Base-by-base conservation (phyloP, 2,329 filamentous ascomycete genomes). In the Mycogone perniciosa region DNA sequence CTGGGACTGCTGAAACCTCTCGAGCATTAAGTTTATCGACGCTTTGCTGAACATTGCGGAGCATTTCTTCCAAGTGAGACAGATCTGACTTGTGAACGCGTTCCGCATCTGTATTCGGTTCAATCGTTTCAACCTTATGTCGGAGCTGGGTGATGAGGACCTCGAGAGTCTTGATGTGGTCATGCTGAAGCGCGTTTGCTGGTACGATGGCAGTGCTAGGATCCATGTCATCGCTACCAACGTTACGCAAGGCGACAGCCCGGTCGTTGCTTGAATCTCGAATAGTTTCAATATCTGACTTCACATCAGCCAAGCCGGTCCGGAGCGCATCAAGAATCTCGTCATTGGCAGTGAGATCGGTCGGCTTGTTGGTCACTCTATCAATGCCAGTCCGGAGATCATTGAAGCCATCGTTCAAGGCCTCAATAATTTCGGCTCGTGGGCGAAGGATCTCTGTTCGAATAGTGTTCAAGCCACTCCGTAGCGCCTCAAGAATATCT, bases 271-370 rank as follows among this genome's bases (percentile, higher is more conserved):
- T 70, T 39, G 68, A 70, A 27, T 85, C 81, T n/a, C 87, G 86
- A 37, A 96, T 75, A 20, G 77, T 76, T 51, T 90, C 86, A 56
- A 96, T 88, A 44, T 96, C 91, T 2, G 80, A 77, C 48, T 84
- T 84, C 11, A 97, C 77, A 37, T 78, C 79, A 40, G 86, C 83
- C 7, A 97, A 74, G 0, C 90, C 91, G n/a, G 84, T 79, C 64
- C 87, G 95, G 50, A 97, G 76, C 0, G 88, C 89, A 53, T 96
- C 88, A 1, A 96, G 76, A 47, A 96, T 91, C 67, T 96, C 90
- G 57, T 95, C 88, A 53, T 88, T 92, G 51, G 89, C 84, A 1
- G 86, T 91, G 67, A 92, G 78, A 60, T 95, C 90, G 0, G 82
- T 74, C 5, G 90, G 88, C 69, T 89, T 93, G 63, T 92, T 84